Evolutionary conservation across 2,329 filamentous ascomycete genomes (phyloP), one percentile per base, ranked within the genome.

Genomic region (Diaporthe ilicicola): DNA sequence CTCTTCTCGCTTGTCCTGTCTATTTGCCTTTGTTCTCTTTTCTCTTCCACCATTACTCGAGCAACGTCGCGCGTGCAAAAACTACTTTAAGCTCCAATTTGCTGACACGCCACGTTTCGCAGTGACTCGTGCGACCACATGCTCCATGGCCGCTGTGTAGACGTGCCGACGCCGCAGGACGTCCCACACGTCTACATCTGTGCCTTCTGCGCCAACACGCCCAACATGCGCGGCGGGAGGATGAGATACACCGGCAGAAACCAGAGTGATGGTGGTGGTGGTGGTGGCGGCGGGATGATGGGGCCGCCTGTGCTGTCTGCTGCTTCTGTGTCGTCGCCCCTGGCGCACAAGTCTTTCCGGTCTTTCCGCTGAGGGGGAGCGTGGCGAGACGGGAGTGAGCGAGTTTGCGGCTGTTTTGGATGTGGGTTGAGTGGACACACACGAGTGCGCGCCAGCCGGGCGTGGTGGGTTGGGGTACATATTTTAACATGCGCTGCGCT

Each of bases 41-140:
- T 39, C 10, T 10, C 12, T 37, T 3, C 22, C 32, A 1, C 4
- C 27, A 39, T 44, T 53, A 37, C 34, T 48, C 55, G 34, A 29
- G 42, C 29, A 59, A 39, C 39, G 39, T 37, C 61, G 53, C 29
- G 34, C 39, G 59, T 27, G 32, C 37, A 59, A 17, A 42, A 9
- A 37, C 8, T 19, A 34, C 32, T 27, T 69, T 32, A 44, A 66
- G 67, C 24, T 51, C 50, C 27, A 53, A 64, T 2, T 13, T 69
- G 54, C 70, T 72, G 34, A 72, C 67, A 66, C 42, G n/a, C 17
- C 15, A 8, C 37, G 34, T 37, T 42, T 55, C 64, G 22, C 74
- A 91, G 89, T 76, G 87, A 91, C 80, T 89, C 88, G 29, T 92
- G 90, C 77, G 89, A 91, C 75, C 87, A 90, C 82, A 90, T 87